Conservation (phyloP, 2,329 filamentous ascomycete genomes). For the Plectosphaerella sp. region DNA sequence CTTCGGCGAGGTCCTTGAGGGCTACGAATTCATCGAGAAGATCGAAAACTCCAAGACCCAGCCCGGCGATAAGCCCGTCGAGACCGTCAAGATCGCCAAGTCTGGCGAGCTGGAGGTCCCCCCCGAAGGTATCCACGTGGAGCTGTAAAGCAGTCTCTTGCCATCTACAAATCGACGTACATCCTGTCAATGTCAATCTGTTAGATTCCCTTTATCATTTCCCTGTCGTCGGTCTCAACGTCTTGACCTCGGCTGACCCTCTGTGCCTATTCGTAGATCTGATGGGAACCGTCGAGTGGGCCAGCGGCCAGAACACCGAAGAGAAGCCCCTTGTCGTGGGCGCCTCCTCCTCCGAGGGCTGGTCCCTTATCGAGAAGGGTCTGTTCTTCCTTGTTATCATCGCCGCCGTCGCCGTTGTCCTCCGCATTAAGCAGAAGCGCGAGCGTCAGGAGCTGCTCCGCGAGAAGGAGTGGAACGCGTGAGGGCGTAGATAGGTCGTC, state of each 20-base stretch:
- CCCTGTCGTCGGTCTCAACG: neutral
- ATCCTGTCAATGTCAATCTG: neutral
- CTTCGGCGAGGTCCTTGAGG: constrained; percentile 84
- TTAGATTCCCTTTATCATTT: constrained; percentile 3
- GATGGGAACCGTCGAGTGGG: constrained; percentile 29
- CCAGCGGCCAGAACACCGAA: constrained; percentile 28
- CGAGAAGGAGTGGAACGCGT: neutral
- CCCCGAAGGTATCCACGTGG: constrained; percentile 88
- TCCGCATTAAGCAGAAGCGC: constrained; percentile 27
- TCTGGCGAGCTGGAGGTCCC: constrained; percentile 80
- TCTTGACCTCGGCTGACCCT: neutral
- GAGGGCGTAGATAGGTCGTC: neutral
- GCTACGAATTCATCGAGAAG: constrained; percentile 74
- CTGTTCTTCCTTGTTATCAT: constrained; percentile 45
- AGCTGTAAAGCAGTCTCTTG: constrained; percentile 60
- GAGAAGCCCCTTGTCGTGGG: constrained; percentile 19
- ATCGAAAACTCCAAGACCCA: constrained; percentile 69
- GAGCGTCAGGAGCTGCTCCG: neutral
- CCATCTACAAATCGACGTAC: constrained; percentile 3
- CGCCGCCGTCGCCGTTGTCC: constrained; percentile 37
- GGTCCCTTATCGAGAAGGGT: constrained; percentile 44
- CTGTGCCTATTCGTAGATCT: neutral
- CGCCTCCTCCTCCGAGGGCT: constrained; percentile 22
- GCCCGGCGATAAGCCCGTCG: constrained; percentile 62
- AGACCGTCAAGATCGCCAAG: constrained; percentile 72